phyloP scores from a whole-genome alignment of 164 flowering plant species.

The Stephania japonica region DNA sequence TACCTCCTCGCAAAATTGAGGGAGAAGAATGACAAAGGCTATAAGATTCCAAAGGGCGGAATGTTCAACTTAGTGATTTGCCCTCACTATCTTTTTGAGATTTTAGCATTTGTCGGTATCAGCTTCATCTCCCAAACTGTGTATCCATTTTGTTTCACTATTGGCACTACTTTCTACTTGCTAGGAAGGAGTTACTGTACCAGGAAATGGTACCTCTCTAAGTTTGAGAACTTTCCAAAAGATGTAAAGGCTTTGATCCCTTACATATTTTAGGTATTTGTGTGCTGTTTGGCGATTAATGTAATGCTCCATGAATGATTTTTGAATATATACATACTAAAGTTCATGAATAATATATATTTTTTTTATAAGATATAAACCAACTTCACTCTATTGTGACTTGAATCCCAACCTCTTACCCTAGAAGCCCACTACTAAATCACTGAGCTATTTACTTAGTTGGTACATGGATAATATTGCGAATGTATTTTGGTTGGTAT shows the following conservation, averaged over 20 bases:
- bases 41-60: slow-evolving; percentile 66
- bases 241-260: slow-evolving; percentile 60
- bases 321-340: too few species aligned
- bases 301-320: too few species aligned
- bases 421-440: too few species aligned
- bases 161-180: slow-evolving; percentile 40
- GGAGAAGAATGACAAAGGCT: slow-evolving; percentile 30
- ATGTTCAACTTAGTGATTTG: slow-evolving; percentile 52
- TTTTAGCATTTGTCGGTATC: slow-evolving; percentile 44
- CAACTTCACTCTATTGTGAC: too few species aligned
- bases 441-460: too few species aligned
- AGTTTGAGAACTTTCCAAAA: slow-evolving; percentile 57
- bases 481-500: too few species aligned
- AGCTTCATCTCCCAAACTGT: slow-evolving; percentile 53
- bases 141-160: slow-evolving; percentile 30
- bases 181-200: slow-evolving; percentile 61
- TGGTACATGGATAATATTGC: too few species aligned
- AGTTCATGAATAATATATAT: too few species aligned
- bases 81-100: slow-evolving; percentile 76
- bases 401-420: too few species aligned
- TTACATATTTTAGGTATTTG: slow-evolving; percentile 33
- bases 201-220: slow-evolving; percentile 60
- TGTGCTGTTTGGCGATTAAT: too few species aligned
- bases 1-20: slow-evolving; percentile 49
- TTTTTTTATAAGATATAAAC: too few species aligned